These are phyloP conservation scores for Mycotypha africana DNA, from an alignment of 371 early-diverging fungal species.

Conservation along the genomic window DNA sequence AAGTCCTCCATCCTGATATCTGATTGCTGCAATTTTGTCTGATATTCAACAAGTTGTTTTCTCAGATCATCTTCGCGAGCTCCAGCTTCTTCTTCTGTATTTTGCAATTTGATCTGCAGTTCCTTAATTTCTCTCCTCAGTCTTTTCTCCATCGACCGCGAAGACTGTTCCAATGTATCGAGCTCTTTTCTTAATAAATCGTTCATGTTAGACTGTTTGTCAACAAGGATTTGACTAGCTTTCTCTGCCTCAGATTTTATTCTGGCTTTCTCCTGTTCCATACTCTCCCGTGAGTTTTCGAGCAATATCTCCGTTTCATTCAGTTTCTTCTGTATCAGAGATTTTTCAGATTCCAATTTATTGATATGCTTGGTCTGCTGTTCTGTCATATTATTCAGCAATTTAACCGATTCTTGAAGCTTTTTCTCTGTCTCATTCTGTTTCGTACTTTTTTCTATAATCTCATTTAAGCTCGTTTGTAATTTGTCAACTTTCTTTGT, in stretches of 20 bases:
- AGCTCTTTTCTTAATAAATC: constrained; percentile 52
- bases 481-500: constrained; percentile 61
- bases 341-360: constrained; percentile 54
- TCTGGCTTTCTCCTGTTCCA: constrained; percentile 26
- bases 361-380: constrained; percentile 63
- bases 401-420: constrained; percentile 48
- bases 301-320: constrained; percentile 39
- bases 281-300: constrained; percentile 15
- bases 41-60: constrained; percentile 51
- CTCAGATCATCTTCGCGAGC: constrained; percentile 56
- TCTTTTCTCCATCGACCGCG: constrained; percentile 29
- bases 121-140: constrained; percentile 56
- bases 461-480: constrained; percentile 38
- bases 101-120: constrained; percentile 52
- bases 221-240: constrained; percentile 50
- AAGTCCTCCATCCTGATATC: constrained; percentile 62
- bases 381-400: constrained; percentile 47
- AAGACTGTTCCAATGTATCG: constrained; percentile 29
- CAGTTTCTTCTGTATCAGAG: constrained; percentile 31
- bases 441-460: constrained; percentile 46
- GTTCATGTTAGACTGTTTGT: constrained; percentile 45
- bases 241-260: constrained; percentile 43
- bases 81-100: constrained; percentile 56
- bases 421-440: constrained; percentile 51
- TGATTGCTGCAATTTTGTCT: constrained; percentile 51